Conservation (phyloP, 2,329 filamentous ascomycete species). For the Fusarium tricinctum region DNA sequence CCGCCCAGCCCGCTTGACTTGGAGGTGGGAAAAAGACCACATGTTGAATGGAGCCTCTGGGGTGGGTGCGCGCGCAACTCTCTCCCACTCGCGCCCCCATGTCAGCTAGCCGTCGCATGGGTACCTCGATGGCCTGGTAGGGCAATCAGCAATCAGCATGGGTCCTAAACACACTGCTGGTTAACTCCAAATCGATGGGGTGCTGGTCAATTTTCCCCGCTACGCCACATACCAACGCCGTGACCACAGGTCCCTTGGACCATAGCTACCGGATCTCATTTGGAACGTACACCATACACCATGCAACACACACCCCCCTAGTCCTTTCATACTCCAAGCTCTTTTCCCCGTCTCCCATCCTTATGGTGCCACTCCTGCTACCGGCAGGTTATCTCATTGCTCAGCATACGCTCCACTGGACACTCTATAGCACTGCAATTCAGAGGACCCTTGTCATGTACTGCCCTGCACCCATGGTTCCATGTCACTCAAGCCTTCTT, state of each 20-base stretch:
- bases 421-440: slow-evolving; percentile 42
- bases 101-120: slow-evolving; percentile 40
- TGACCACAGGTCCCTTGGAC: slow-evolving; percentile 47
- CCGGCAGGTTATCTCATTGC: slow-evolving; percentile 46
- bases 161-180: slow-evolving; percentile 41
- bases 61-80: slow-evolving; percentile 35
- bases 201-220: slow-evolving; percentile 48
- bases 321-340: slow-evolving; percentile 33
- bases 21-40: slow-evolving; percentile 38
- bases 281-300: slow-evolving; percentile 4
- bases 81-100: slow-evolving; percentile 37
- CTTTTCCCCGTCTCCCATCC: slow-evolving; percentile 38
- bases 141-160: slow-evolving; percentile 36
- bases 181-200: slow-evolving; percentile 48
- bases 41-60: slow-evolving; percentile 42
- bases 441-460: slow-evolving; percentile 46
- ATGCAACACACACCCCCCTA: slow-evolving; percentile 32
- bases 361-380: slow-evolving; percentile 49
- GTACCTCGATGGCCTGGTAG: slow-evolving; percentile 48
- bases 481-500: slow-evolving; percentile 49
- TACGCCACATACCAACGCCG: slow-evolving; percentile 51
- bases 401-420: slow-evolving; percentile 43
- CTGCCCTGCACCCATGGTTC: slow-evolving; percentile 44
- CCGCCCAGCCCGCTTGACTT: slow-evolving; percentile 40
- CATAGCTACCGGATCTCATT: slow-evolving; percentile 43